phyloP scores from a whole-genome alignment of 257 asterid species.

The Echites panduratus region DNA sequence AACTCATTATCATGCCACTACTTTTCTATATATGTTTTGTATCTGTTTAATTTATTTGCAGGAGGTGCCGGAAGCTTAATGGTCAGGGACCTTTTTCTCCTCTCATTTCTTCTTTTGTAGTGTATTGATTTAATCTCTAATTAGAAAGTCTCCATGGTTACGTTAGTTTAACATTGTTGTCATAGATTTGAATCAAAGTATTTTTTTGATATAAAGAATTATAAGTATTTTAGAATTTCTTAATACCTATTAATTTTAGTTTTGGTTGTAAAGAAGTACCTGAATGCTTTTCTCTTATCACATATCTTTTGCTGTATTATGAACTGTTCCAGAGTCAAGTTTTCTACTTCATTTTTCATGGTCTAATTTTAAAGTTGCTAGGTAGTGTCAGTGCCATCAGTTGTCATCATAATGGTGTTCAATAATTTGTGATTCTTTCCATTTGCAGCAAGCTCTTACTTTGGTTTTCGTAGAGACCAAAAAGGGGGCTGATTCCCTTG shows the following conservation, averaged over 20 bases:
- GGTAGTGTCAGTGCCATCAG: neutral
- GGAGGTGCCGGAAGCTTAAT: neutral
- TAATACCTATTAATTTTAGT: neutral
- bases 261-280: neutral
- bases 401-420: neutral
- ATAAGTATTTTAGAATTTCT: neutral
- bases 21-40: neutral
- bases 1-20: neutral
- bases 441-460: conserved; percentile 79
- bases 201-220: neutral
- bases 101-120: neutral
- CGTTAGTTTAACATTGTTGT: neutral
- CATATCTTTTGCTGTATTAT: neutral
- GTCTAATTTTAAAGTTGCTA: neutral
- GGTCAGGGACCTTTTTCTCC: neutral
- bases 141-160: neutral
- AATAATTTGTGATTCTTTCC: conserved; percentile 18
- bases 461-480: conserved; percentile 91
- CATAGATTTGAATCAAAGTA: neutral
- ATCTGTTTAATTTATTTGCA: neutral
- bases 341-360: neutral
- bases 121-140: too few species aligned
- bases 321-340: neutral
- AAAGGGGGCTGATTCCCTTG: conserved; percentile 93
- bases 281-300: neutral